These are phyloP conservation scores for Chytridiales sp. DNA, from an alignment of 371 early-diverging fungal genomes.

Conservation along the genomic window DNA sequence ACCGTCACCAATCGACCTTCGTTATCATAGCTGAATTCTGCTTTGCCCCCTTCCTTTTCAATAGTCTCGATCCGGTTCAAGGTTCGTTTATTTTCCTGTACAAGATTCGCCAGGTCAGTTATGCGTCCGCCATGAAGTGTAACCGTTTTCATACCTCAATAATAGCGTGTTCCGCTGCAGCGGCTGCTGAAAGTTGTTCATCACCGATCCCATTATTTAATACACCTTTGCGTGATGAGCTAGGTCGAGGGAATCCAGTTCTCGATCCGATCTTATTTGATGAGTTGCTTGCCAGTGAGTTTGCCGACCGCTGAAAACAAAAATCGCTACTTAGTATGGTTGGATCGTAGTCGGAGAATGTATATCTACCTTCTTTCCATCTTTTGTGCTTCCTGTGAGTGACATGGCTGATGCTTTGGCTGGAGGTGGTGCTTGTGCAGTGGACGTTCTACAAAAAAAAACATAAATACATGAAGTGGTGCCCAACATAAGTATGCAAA, in stretches of 20 bases:
- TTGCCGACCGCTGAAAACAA: constrained; percentile 1
- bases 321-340: neutral
- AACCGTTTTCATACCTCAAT: constrained; percentile 8
- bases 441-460: no score
- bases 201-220: neutral
- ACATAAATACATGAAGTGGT: no score
- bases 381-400: constrained; percentile 8
- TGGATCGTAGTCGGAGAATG: neutral
- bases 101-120: neutral
- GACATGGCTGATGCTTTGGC: constrained; percentile 15
- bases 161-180: constrained; percentile 23
- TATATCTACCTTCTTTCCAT: constrained; percentile 13
- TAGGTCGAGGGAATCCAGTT: neutral
- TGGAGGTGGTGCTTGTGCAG: no score
- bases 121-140: neutral
- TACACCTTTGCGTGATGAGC: constrained; percentile 5
- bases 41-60: constrained; percentile 36
- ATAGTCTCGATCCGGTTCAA: constrained; percentile 22
- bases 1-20: constrained; percentile 38
- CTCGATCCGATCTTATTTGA: constrained; percentile 6
- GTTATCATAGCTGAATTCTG: constrained; percentile 36
- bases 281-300: constrained; percentile 7
- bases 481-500: no score
- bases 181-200: neutral
- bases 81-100: constrained; percentile 40